Evolutionary conservation across 176 grass and related monocot genomes (phyloP).

Genomic region (Panicum miliaceum): DNA sequence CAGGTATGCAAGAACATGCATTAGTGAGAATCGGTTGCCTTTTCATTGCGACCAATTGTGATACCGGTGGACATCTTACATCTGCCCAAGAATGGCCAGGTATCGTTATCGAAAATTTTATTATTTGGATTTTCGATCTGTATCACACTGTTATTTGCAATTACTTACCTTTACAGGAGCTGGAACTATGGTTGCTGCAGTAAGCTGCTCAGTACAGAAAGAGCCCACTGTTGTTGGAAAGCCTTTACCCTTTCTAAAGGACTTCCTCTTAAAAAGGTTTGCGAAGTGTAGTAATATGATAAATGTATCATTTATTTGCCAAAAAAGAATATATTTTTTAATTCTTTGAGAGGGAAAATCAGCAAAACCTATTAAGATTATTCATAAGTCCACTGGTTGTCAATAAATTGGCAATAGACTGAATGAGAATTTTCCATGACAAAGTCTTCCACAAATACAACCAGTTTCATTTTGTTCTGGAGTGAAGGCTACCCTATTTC

Average conservation of each 20-base stretch:
- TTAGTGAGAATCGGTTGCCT: constrained; percentile 94
- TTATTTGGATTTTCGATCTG: background rate
- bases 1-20: constrained; percentile 90
- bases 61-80: constrained; percentile 84
- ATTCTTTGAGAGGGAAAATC: background rate
- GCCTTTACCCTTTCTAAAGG: constrained; percentile 90
- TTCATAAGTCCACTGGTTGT: background rate
- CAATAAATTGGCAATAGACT: background rate
- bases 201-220: constrained; percentile 82
- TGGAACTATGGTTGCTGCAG: constrained; percentile 93
- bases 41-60: constrained; percentile 94
- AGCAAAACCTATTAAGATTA: constrained; percentile 14
- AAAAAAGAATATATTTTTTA: background rate
- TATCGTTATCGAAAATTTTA: constrained; percentile 27
- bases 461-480: background rate
- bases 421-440: background rate
- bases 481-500: background rate
- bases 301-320: constrained; percentile 22
- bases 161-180: constrained; percentile 61
- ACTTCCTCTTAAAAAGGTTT: constrained; percentile 90
- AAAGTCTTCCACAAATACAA: background rate
- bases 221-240: constrained; percentile 95
- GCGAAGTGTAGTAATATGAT: constrained; percentile 5
- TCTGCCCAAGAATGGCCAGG: constrained; percentile 96
- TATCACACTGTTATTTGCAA: constrained; percentile 17